These are phyloP conservation scores for Pleodorina starrii DNA, from an alignment of 139 green algal species.

Conservation along the genomic window DNA sequence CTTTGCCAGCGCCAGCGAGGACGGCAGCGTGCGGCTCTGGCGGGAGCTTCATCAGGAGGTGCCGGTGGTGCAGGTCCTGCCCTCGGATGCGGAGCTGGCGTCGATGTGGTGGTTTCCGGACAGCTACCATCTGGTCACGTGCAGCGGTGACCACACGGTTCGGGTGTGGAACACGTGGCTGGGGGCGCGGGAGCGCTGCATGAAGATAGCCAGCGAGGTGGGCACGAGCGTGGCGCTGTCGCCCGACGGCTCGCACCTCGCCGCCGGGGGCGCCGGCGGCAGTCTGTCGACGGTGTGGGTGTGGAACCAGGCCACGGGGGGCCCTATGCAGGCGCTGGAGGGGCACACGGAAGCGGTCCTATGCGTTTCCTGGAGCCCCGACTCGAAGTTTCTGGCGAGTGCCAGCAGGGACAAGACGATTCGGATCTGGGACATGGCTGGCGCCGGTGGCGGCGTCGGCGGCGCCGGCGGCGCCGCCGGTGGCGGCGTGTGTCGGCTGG, in stretches of 20 bases:
- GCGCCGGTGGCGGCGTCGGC: too few relatives aligned
- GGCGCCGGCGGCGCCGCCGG: too few relatives aligned
- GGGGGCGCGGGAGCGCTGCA: not conserved
- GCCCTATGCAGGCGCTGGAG: not conserved
- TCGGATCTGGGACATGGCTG: slow-evolving; percentile 1
- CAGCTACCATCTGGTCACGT: not conserved
- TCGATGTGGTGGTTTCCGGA: not conserved
- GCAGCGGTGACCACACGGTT: not conserved
- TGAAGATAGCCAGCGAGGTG: not conserved
- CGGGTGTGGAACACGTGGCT: slow-evolving; percentile 7
- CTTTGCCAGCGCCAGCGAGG: not conserved
- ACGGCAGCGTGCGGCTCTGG: not conserved
- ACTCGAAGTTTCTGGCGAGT: not conserved
- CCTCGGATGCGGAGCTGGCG: not conserved
- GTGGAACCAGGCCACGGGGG: not conserved
- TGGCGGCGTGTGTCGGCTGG: not conserved
- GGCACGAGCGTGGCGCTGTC: not conserved
- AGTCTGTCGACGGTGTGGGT: not conserved
- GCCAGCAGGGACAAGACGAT: not conserved
- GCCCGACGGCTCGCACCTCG: not conserved
- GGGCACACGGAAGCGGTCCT: not conserved
- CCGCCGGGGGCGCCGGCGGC: not conserved
- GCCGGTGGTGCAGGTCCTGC: not conserved
- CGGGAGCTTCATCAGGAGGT: not conserved
- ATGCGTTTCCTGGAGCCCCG: not conserved